Evolutionary conservation across 23 red algal species (phyloP).

Genomic region (Chondrus crispus): DNA sequence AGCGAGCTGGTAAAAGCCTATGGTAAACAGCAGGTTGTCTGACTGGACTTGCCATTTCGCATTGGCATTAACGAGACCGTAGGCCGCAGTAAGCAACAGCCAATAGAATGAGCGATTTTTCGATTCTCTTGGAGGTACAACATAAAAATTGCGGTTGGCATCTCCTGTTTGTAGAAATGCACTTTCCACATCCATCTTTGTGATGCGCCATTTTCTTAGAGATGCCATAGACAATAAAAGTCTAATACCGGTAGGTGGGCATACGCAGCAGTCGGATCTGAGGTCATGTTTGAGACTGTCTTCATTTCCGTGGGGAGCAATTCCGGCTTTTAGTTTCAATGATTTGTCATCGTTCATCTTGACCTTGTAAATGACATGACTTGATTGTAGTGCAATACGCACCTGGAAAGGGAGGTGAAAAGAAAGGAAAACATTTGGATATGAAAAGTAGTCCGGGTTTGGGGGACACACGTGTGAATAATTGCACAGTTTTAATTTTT

Average conservation of each 20-base stretch:
- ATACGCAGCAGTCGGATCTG: not conserved
- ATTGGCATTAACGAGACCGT: not conserved
- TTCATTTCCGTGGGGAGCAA: no score
- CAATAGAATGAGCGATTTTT: not conserved
- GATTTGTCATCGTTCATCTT: no score
- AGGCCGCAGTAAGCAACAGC: not conserved
- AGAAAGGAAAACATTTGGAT: no score
- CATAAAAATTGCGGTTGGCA: not conserved
- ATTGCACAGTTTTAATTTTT: no score
- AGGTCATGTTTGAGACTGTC: no score
- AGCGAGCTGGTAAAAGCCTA: not conserved
- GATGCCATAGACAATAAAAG: not conserved
- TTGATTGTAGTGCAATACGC: no score
- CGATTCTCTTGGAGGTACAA: not conserved
- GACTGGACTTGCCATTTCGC: not conserved
- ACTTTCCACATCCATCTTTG: not conserved
- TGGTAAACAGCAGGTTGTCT: not conserved
- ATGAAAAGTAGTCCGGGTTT: no score
- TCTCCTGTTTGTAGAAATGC: constrained; percentile 1
- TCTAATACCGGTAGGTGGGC: not conserved
- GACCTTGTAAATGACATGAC: no score
- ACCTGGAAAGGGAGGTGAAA: no score
- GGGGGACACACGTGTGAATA: no score
- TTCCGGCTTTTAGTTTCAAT: no score
- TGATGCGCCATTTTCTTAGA: not conserved